Evolutionary conservation across 176 grass and related monocot genomes (phyloP).

Genomic region (Musa troglodytarum): DNA sequence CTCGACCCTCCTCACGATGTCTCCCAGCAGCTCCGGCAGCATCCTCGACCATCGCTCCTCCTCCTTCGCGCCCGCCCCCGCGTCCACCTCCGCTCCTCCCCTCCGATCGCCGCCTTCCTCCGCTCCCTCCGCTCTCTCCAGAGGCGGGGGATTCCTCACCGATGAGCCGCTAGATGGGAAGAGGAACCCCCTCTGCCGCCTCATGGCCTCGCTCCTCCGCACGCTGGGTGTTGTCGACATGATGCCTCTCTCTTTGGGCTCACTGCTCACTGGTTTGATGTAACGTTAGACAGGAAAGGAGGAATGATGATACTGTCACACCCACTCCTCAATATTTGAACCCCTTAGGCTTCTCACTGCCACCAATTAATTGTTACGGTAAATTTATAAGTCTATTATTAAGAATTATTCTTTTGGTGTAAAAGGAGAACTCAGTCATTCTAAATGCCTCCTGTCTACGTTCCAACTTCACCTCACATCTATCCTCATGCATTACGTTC

Average conservation of each 20-base stretch:
- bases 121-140: neutral
- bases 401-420: neutral
- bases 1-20: slow-evolving; percentile 20
- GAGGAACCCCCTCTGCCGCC: neutral
- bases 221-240: neutral
- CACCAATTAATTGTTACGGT: neutral
- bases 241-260: neutral
- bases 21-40: slow-evolving; percentile 14
- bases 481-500: no score
- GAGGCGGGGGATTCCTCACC: neutral
- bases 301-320: neutral
- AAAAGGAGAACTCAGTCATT: no score
- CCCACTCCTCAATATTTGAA: neutral
- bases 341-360: no score
- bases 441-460: no score
- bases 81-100: neutral
- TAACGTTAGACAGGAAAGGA: neutral
- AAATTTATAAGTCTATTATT: neutral
- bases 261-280: neutral
- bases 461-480: no score
- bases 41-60: slow-evolving; percentile 21
- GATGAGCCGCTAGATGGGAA: slow-evolving; percentile 2
- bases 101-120: neutral
- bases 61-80: neutral
- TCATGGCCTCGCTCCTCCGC: neutral